Evolutionary conservation across 2,329 filamentous ascomycete genomes (phyloP).

Genomic region (Fusarium sp.): DNA sequence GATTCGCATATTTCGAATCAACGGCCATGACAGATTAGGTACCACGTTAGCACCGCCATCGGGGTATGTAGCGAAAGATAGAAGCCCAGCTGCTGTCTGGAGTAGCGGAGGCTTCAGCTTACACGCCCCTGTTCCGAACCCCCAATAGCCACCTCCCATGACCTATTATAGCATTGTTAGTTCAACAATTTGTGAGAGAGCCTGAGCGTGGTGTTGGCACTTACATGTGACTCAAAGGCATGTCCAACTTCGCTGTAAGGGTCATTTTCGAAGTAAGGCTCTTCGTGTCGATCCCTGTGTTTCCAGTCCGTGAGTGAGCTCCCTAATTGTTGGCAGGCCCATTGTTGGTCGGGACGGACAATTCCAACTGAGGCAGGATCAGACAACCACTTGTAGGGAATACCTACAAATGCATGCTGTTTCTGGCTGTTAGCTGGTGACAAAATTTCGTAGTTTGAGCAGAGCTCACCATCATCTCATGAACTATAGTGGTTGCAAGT

Average conservation of each 20-base stretch:
- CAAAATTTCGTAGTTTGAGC: background rate
- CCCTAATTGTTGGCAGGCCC: constrained; percentile 20
- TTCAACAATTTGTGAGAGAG: background rate
- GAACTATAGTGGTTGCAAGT: constrained; percentile 39
- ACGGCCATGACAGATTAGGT: constrained; percentile 1
- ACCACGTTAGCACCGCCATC: background rate
- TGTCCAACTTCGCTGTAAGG: constrained; percentile 37
- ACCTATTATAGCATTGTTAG: constrained; percentile 28
- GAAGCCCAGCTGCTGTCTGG: constrained; percentile 20
- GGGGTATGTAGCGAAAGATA: background rate
- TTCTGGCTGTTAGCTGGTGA: constrained; percentile 6
- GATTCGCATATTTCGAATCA: background rate
- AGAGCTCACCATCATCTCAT: constrained; percentile 46
- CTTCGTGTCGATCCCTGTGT: background rate
- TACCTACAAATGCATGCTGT: constrained; percentile 34
- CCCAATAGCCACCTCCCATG: constrained; percentile 37
- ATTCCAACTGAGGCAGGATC: constrained; percentile 32
- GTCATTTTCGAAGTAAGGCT: constrained; percentile 44
- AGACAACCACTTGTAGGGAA: constrained; percentile 26
- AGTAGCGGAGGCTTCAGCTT: constrained; percentile 24
- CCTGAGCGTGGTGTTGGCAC: background rate
- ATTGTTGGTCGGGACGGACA: background rate
- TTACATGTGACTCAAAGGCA: constrained; percentile 38
- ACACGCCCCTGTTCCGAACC: constrained; percentile 2
- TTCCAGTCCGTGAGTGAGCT: background rate